Evolutionary conservation across 2,329 filamentous ascomycete species (phyloP).

Genomic region (Claviceps digitariae): DNA sequence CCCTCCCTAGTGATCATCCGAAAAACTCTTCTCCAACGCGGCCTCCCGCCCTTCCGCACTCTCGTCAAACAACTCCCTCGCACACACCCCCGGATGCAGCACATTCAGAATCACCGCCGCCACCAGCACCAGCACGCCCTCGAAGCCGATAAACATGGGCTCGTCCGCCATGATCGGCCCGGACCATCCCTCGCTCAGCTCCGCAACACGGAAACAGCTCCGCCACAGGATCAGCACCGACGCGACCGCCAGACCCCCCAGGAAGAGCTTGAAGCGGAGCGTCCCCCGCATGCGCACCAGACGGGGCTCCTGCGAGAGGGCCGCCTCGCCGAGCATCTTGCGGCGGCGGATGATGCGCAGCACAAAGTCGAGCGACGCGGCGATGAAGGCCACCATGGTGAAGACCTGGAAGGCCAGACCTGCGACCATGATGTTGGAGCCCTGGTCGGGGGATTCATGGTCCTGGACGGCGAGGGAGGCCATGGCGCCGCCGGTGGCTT

Average conservation of each 20-base stretch:
- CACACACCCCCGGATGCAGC: constrained; percentile 16
- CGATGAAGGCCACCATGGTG: constrained; percentile 41
- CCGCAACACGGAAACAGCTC: constrained; percentile 51
- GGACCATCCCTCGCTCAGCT: constrained; percentile 50
- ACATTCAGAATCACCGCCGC: constrained; percentile 31
- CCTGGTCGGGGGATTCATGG: constrained; percentile 20
- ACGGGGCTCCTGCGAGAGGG: constrained; percentile 25
- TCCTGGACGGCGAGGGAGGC: constrained; percentile 29
- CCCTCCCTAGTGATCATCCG: not conserved
- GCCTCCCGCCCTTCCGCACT: no score
- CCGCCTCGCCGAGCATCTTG: constrained; percentile 10
- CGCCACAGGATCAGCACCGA: constrained; percentile 52
- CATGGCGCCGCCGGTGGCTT: constrained; percentile 45
- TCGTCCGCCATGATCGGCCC: constrained; percentile 43
- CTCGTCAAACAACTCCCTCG: not conserved
- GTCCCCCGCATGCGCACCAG: constrained; percentile 25
- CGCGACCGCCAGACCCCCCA: constrained; percentile 39
- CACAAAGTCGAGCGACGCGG: constrained; percentile 36
- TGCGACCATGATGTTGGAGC: constrained; percentile 52
- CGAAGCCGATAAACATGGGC: constrained; percentile 42
- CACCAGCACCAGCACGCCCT: constrained; percentile 38
- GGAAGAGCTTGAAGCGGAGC: constrained; percentile 37
- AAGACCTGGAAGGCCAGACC: constrained; percentile 48
- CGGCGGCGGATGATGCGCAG: constrained; percentile 21
- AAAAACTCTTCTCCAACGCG: not conserved